These are phyloP conservation scores for Dovyalis caffra DNA, from an alignment of 345 rosid genomes.

Conservation along the genomic window DNA sequence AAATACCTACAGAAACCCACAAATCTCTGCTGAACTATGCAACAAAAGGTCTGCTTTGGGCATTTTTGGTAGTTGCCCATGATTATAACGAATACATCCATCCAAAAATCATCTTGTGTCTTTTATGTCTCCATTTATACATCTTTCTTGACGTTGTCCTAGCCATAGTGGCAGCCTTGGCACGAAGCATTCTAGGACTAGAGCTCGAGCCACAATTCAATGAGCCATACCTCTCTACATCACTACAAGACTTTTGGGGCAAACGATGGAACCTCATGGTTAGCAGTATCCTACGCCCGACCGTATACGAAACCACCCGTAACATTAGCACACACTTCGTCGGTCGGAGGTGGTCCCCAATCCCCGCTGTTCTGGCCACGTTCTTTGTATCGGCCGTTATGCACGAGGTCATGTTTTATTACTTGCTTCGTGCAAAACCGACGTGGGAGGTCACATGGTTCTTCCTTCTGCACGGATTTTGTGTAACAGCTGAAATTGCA, in stretches of 20 bases:
- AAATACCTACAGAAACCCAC: too few relatives aligned
- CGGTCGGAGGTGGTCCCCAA: too few relatives aligned
- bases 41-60: neutral
- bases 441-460: conserved; percentile 52
- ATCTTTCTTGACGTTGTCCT: conserved; percentile 3
- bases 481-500: conserved; percentile 11
- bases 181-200: neutral
- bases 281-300: conserved; percentile 41
- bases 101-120: neutral
- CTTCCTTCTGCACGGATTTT: conserved; percentile 51
- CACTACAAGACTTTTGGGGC: conserved; percentile 78
- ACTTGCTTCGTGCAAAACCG: conserved; percentile 42
- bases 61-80: neutral
- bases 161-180: neutral
- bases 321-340: too few relatives aligned
- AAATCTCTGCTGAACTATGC: too few relatives aligned
- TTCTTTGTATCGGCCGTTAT: conserved; percentile 47
- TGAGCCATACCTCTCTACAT: conserved; percentile 38
- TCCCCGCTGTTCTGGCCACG: too few relatives aligned
- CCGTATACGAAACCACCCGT: conserved; percentile 46
- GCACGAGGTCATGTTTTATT: conserved; percentile 68
- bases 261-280: conserved; percentile 65
- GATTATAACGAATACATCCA: neutral
- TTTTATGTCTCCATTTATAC: conserved; percentile 1
- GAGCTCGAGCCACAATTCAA: conserved; percentile 20